Conservation (phyloP, 768 basidiomycete genomes). For the Leccinum fibrillosum region DNA sequence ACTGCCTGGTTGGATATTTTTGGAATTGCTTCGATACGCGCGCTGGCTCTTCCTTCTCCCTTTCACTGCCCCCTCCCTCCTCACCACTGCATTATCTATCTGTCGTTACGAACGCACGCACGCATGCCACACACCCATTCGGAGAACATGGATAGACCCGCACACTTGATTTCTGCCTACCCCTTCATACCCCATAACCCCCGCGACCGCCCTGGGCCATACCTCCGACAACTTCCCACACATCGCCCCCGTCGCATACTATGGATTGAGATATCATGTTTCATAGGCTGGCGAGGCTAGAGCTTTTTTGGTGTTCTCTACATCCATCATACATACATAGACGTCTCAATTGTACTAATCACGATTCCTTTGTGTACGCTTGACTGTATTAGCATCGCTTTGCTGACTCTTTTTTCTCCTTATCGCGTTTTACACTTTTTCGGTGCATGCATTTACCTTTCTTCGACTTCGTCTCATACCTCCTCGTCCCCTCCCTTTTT, state of each 20-base stretch:
- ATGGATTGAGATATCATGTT: conserved; percentile 7
- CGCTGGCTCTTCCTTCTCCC: background rate
- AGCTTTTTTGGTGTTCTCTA: background rate
- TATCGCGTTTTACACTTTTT: background rate
- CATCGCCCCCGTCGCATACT: background rate
- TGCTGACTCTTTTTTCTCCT: background rate
- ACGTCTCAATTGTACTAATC: conserved; percentile 11
- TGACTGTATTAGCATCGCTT: background rate
- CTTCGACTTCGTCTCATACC: background rate
- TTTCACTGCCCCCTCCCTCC: background rate
- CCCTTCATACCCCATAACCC: background rate
- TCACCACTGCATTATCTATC: conserved; percentile 14
- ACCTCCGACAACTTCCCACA: conserved; percentile 4
- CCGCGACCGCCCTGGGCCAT: background rate
- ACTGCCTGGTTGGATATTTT: conserved; percentile 2
- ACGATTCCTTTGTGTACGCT: background rate
- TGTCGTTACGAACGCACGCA: background rate
- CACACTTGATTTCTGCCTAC: background rate
- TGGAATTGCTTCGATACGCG: conserved; percentile 15
- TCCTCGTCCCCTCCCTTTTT: background rate
- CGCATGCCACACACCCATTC: background rate
- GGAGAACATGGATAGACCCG: background rate
- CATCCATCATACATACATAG: background rate
- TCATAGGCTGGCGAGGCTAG: conserved; percentile 4
- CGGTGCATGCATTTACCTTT: background rate